Base-by-base conservation (phyloP, 176 grass and related monocot genomes). In the Guadua angustifolia region DNA sequence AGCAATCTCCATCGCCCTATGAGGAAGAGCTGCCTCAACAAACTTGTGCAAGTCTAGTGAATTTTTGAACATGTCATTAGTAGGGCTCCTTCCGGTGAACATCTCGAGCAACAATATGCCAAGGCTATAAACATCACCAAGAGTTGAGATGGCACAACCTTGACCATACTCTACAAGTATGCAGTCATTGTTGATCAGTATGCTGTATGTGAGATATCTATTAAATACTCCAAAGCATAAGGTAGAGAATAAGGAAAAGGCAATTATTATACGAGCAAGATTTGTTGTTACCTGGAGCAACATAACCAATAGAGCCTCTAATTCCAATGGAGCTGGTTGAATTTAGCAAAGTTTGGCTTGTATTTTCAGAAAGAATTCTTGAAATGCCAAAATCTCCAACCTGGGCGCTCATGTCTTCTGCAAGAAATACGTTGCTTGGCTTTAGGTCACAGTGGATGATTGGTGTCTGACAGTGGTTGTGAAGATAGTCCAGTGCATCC, bases 351-450 rank as follows among this genome's bases (percentile, higher is more conserved):
- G 73, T 40, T 58, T 36, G 32, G 36, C 9, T 63, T 65, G 17
- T n/a, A 18, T 21, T 45, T 24, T 66, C 21, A 50, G 78, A 47
- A 66, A 93, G 50, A 2, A 89, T 84, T 49, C 58, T 81, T 60
- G 26, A 75, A 9, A 89, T 66, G 22, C 80, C 91, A 12, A 92
- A 92, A 65, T 84, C 91, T 5, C 62, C 83, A 26, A 92, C 68
- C 29, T 47, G 62, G 35, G 75, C 62, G 13, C 22, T 81, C 87
- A 85, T 84, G 62, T 89, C 77, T 79, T 84, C 84, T 71, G 79
- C 66, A 46, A 90, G 85, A 73, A 90, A 77, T 19, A 88, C 70
- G 5, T 88, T 93, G 39, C 84, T 85, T 24, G 88, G 85, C 49
- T 90, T 93, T 1, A 36, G 35, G 35, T 36, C 35, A 36, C 35